Percentiles rank a stretch among this genome's conserved stretches.
Conservation (phyloP, 768 basidiomycete genomes). For the Lactifluus rugatus region DNA sequence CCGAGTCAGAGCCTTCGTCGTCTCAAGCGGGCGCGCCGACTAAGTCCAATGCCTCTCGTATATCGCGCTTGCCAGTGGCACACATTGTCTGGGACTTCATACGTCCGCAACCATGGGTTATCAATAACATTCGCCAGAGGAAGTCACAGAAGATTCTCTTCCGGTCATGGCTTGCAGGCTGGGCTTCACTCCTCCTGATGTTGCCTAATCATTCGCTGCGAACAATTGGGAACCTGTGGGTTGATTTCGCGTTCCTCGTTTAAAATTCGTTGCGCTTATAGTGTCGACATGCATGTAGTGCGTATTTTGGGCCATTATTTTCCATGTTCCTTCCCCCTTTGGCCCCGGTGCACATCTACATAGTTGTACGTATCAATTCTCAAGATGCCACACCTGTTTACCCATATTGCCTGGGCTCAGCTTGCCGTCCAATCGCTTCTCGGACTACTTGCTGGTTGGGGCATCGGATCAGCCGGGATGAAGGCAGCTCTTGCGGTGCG, state of each 20-base stretch:
- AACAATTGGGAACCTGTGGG: conserved; percentile 34
- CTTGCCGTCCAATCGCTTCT: conserved; percentile 19
- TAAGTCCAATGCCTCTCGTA: not conserved
- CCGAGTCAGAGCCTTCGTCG: not conserved
- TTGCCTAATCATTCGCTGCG: conserved; percentile 31
- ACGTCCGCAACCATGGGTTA: conserved; percentile 28
- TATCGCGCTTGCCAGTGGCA: not conserved
- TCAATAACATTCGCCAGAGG: conserved; percentile 28
- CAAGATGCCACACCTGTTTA: conserved; percentile 30
- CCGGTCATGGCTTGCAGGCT: conserved; percentile 35
- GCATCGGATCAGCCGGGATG: conserved; percentile 45
- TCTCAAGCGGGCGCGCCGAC: not conserved
- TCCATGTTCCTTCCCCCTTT: conserved; percentile 10
- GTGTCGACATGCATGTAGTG: not conserved
- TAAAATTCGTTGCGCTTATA: not conserved
- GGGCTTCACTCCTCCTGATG: conserved; percentile 31
- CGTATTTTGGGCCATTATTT: conserved; percentile 5
- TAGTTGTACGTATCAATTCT: not conserved
- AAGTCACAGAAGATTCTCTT: conserved; percentile 30
- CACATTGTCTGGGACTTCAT: conserved; percentile 7
- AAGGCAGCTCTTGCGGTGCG: conserved; percentile 36
- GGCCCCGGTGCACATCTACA: conserved; percentile 11
- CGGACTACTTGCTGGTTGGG: conserved; percentile 46
- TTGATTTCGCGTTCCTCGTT: conserved; percentile 4
- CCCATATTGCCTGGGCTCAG: not conserved